Conservation (phyloP, 352 stramenopile genomes). For the Globisporangium uncinulatum region DNA sequence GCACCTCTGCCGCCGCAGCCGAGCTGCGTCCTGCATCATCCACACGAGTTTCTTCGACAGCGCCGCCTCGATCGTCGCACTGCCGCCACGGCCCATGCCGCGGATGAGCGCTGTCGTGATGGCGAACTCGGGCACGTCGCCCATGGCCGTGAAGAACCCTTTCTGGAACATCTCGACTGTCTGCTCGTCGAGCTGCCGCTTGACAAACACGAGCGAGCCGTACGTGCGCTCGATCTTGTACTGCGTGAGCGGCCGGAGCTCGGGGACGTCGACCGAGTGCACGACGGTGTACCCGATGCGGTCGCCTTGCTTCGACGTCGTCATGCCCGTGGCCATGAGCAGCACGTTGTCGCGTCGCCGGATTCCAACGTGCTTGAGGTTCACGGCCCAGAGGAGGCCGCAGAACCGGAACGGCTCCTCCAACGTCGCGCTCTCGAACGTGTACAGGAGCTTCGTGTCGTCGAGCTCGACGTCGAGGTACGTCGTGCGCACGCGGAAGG, state of each 20-base stretch:
- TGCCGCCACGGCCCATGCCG: constrained; percentile 17
- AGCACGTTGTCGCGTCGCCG: constrained; percentile 29
- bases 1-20: constrained; percentile 16
- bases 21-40: constrained; percentile 36
- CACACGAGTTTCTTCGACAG: constrained; percentile 41
- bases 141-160: constrained; percentile 31
- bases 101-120: constrained; percentile 12
- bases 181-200: constrained; percentile 28
- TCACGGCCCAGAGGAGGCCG: constrained; percentile 11
- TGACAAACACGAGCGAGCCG: constrained; percentile 34
- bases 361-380: constrained; percentile 8
- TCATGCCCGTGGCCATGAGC: constrained; percentile 25
- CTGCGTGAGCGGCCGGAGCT: constrained; percentile 12
- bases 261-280: constrained; percentile 27
- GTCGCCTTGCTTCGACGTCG: constrained; percentile 20
- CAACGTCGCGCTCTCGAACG: constrained; percentile 8
- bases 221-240: constrained; percentile 21
- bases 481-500: constrained; percentile 9
- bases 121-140: constrained; percentile 23
- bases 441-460: constrained; percentile 13
- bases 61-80: constrained; percentile 28
- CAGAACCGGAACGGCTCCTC: constrained; percentile 20
- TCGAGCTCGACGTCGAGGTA: constrained; percentile 12
- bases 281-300: constrained; percentile 33
- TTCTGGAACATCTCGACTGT: constrained; percentile 35